These are phyloP conservation scores for Leccinum rimulosum DNA, from an alignment of 768 basidiomycete genomes.

Conservation along the genomic window DNA sequence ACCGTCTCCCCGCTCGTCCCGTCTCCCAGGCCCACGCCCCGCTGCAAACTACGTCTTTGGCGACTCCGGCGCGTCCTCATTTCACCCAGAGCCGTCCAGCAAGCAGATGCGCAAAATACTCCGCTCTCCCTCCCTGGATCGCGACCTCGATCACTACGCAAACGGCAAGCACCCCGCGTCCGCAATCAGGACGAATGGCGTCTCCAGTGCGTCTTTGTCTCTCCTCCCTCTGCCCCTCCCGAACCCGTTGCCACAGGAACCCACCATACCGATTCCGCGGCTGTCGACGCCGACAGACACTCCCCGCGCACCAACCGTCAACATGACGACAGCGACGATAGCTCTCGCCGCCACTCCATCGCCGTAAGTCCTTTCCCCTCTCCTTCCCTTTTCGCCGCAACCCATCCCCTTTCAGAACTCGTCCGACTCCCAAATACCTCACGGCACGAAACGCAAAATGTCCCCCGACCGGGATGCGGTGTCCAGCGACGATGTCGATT, in stretches of 20 bases:
- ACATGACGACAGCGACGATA: conserved; percentile 58
- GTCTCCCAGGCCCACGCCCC: conserved; percentile 49
- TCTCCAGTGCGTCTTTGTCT: conserved; percentile 21
- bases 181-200: conserved; percentile 18
- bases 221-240: conserved; percentile 7
- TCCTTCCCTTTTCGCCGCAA: neutral
- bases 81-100: conserved; percentile 37
- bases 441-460: conserved; percentile 83
- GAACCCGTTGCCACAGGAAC: conserved; percentile 27
- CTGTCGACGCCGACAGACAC: conserved; percentile 29
- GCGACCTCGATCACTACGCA: conserved; percentile 24
- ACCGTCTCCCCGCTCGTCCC: conserved; percentile 22
- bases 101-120: conserved; percentile 54
- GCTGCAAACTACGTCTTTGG: conserved; percentile 70
- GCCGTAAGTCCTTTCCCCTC: conserved; percentile 43
- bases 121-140: conserved; percentile 55
- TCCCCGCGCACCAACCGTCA: conserved; percentile 33
- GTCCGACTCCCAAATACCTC: conserved; percentile 42
- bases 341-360: conserved; percentile 71
- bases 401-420: conserved; percentile 25
- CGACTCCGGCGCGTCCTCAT: conserved; percentile 38
- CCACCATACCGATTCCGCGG: conserved; percentile 12
- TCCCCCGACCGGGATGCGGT: conserved; percentile 60
- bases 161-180: conserved; percentile 21
- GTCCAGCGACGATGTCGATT: conserved; percentile 61